phyloP scores from a whole-genome alignment of 768 basidiomycete species.

The Cantharellus cinnabarinus region DNA sequence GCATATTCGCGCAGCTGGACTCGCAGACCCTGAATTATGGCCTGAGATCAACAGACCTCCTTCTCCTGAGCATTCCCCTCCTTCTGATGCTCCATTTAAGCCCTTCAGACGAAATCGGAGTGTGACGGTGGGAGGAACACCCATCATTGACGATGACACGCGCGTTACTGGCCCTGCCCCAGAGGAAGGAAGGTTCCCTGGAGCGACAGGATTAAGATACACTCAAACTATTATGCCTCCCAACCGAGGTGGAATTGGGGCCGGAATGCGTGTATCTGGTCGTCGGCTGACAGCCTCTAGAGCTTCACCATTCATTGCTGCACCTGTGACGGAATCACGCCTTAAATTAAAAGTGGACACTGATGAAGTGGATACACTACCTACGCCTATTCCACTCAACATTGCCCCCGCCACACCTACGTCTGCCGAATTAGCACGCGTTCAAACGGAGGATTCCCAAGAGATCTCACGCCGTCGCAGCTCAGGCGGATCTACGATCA shows the following conservation, averaged over 20 bases:
- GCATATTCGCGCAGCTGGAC: constrained; percentile 58
- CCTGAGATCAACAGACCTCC: constrained; percentile 58
- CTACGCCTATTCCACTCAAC: constrained; percentile 10
- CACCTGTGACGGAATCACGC: constrained; percentile 2
- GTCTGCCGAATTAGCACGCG: neutral
- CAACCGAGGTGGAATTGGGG: constrained; percentile 31
- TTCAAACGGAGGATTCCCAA: too few relatives aligned
- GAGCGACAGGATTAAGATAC: constrained; percentile 46
- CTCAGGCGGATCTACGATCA: constrained; percentile 4
- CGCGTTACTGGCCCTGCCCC: neutral
- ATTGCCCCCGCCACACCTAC: neutral
- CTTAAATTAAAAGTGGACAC: constrained; percentile 10
- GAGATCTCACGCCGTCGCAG: neutral
- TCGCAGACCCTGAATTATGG: constrained; percentile 65
- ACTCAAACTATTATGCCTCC: constrained; percentile 77
- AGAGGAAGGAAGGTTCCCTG: constrained; percentile 5
- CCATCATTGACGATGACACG: neutral
- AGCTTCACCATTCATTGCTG: neutral
- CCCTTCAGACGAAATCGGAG: neutral
- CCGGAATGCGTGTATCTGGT: constrained; percentile 60
- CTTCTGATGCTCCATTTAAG: constrained; percentile 12
- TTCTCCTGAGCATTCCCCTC: constrained; percentile 30
- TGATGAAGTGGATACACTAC: constrained; percentile 12
- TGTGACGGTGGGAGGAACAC: neutral
- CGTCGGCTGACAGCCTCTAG: constrained; percentile 26